Conservation (phyloP, 495 filamentous ascomycete species). For the Pseudevernia furfuracea region DNA sequence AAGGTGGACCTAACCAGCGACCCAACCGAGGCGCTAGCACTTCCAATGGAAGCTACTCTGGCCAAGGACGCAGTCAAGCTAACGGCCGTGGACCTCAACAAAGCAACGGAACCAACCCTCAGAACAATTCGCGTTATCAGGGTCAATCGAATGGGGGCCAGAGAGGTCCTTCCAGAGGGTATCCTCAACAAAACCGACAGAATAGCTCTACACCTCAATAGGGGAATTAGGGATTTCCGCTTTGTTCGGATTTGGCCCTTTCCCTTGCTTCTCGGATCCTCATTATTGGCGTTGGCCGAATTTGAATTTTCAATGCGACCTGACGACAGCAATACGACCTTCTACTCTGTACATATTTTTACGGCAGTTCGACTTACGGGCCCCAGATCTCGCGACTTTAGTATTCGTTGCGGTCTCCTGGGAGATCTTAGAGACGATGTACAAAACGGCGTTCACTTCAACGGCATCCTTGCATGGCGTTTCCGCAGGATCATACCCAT, state of each 20-base stretch:
- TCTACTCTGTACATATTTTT: constrained; percentile 13
- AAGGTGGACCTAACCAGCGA: constrained; percentile 12
- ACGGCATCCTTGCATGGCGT: constrained; percentile 1
- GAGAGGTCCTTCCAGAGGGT: constrained; percentile 17
- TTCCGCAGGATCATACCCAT: background rate
- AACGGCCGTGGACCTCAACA: constrained; percentile 17
- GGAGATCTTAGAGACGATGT: constrained; percentile 9
- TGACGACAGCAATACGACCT: constrained; percentile 5
- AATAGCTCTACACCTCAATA: constrained; percentile 22
- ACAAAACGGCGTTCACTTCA: constrained; percentile 14
- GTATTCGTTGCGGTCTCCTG: background rate
- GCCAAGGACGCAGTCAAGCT: constrained; percentile 5
- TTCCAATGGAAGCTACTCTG: constrained; percentile 16
- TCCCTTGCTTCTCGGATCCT: constrained; percentile 4
- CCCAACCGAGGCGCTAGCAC: constrained; percentile 11
- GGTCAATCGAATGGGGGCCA: constrained; percentile 18
- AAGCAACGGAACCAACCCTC: constrained; percentile 16
- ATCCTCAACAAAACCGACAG: constrained; percentile 18
- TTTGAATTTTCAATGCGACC: background rate
- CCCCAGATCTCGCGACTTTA: background rate
- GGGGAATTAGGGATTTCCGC: background rate
- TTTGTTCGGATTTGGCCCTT: background rate
- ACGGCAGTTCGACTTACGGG: constrained; percentile 1
- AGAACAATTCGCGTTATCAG: constrained; percentile 14
- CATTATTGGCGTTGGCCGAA: background rate